phyloP scores from a whole-genome alignment of 257 asterid genomes.

The Plantago elongata region DNA sequence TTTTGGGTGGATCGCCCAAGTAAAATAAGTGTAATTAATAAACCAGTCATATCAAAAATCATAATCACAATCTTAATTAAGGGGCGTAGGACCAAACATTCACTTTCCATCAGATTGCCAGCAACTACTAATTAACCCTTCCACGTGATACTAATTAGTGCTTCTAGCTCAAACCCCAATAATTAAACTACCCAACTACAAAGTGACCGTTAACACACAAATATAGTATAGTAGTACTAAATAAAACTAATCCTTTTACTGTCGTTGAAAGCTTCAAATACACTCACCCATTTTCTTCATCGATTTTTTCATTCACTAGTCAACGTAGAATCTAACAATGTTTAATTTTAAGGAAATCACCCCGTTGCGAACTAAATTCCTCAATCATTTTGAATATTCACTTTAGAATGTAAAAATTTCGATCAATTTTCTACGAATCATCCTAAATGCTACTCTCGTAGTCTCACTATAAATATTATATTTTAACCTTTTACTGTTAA shows the following conservation, averaged over 20 bases:
- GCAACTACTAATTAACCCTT: constrained; percentile 11
- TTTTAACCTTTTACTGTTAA: no score
- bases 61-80: background rate
- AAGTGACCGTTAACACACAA: constrained; percentile 30
- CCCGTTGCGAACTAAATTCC: no score
- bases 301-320: no score
- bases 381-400: no score
- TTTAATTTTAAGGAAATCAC: constrained; percentile 17
- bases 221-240: background rate
- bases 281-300: no score
- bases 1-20: no score
- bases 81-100: constrained; percentile 17
- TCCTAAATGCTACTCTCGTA: no score
- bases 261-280: no score
- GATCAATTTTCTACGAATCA: no score
- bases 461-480: no score
- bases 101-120: constrained; percentile 17
- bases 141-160: constrained; percentile 35
- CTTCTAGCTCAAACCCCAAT: background rate
- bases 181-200: constrained; percentile 5
- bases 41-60: background rate
- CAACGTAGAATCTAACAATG: constrained; percentile 3
- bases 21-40: no score
- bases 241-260: background rate
- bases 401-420: no score